Conservation (phyloP, 768 basidiomycete genomes). For the Phaeolepiota aurea region DNA sequence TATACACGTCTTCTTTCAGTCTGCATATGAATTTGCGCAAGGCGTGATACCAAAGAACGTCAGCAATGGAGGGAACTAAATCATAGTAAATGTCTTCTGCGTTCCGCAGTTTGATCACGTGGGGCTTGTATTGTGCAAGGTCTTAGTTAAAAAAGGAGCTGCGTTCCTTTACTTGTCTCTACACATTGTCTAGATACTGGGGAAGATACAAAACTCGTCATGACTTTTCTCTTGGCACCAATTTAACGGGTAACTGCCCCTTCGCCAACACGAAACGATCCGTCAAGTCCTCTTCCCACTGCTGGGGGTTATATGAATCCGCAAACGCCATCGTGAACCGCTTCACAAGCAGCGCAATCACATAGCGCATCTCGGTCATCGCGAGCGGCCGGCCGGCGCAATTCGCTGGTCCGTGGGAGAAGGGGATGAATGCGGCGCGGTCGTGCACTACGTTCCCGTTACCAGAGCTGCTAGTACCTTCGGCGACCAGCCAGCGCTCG, state of each 20-base stretch:
- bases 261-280: constrained; percentile 23
- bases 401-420: constrained; percentile 37
- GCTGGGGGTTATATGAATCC: constrained; percentile 11
- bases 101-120: too few relatives aligned
- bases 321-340: constrained; percentile 22
- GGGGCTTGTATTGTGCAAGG: too few relatives aligned
- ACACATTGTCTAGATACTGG: too few relatives aligned
- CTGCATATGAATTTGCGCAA: too few relatives aligned
- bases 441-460: constrained; percentile 14
- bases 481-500: constrained; percentile 24
- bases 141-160: too few relatives aligned
- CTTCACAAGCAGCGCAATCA: constrained; percentile 17
- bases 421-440: constrained; percentile 23
- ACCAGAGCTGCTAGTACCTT: too few relatives aligned
- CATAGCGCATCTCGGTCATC: constrained; percentile 23
- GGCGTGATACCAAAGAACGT: too few relatives aligned
- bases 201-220: too few relatives aligned
- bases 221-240: constrained; percentile 1
- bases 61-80: too few relatives aligned
- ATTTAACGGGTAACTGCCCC: constrained; percentile 16
- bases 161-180: too few relatives aligned
- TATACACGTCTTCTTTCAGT: too few relatives aligned
- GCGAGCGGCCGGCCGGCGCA: constrained; percentile 37
- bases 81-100: too few relatives aligned
- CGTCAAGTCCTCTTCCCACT: constrained; percentile 18